Conservation (phyloP, 768 basidiomycete genomes). For the Ramaria sp. region DNA sequence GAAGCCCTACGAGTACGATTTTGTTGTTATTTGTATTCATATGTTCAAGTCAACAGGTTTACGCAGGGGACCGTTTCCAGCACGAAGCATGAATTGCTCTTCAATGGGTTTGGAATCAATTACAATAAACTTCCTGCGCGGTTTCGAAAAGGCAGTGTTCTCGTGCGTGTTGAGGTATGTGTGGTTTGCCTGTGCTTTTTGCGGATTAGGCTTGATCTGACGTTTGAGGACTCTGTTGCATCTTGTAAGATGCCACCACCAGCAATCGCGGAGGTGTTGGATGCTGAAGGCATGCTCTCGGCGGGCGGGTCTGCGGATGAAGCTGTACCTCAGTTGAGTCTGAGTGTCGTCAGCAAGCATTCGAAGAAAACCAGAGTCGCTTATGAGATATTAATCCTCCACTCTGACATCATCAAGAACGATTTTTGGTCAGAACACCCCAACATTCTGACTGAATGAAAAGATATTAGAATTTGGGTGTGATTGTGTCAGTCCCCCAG, state of each 20-base stretch:
- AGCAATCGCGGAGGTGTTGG: neutral
- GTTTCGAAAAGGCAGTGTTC: conserved; percentile 77
- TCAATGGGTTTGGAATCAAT: conserved; percentile 72
- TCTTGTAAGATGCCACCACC: neutral
- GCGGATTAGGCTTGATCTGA: neutral
- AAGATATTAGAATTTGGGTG: too few species aligned
- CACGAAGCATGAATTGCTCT: conserved; percentile 88
- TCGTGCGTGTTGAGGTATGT: conserved; percentile 56
- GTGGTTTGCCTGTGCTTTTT: neutral
- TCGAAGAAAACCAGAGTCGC: conserved; percentile 23
- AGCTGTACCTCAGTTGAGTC: conserved; percentile 9
- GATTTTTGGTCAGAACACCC: conserved; percentile 67
- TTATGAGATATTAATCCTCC: conserved; percentile 46
- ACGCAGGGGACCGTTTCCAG: conserved; percentile 77
- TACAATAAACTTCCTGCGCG: conserved; percentile 68
- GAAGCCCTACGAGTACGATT: conserved; percentile 55
- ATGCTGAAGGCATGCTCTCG: neutral
- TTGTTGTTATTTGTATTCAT: neutral
- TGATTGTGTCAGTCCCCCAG: too few species aligned
- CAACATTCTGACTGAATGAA: conserved; percentile 29
- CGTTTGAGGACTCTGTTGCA: neutral
- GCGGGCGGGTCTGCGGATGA: neutral
- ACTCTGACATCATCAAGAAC: conserved; percentile 78
- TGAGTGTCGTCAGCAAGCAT: conserved; percentile 11
- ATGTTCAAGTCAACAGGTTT: neutral